phyloP scores from a whole-genome alignment of 768 basidiomycete species.

The Mrakia hoshinonis region DNA sequence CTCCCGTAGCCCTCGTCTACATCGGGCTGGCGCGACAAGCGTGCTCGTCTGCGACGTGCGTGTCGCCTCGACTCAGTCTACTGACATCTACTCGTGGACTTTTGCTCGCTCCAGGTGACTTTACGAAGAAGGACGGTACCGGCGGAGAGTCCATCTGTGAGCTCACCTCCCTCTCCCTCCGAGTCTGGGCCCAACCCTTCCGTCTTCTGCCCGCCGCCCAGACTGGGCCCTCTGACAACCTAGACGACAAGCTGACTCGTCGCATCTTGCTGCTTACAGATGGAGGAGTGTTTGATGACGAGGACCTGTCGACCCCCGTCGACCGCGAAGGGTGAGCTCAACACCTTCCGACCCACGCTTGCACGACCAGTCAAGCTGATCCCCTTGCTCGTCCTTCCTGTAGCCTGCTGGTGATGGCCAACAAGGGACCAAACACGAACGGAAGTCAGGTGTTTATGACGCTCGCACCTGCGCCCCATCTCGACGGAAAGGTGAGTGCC shows the following conservation, averaged over 20 bases:
- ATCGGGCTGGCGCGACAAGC: too few relatives aligned
- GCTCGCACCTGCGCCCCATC: constrained; percentile 22
- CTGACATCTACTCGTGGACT: too few relatives aligned
- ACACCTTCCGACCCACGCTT: not conserved
- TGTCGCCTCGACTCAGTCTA: too few relatives aligned
- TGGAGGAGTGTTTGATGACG: constrained; percentile 65
- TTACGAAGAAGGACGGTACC: constrained; percentile 66
- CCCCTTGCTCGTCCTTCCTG: not conserved
- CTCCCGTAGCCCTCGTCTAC: too few relatives aligned
- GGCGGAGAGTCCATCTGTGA: constrained; percentile 73
- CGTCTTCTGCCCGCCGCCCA: too few relatives aligned
- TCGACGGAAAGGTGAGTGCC: constrained; percentile 26
- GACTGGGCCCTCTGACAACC: too few relatives aligned
- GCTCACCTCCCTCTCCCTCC: not conserved
- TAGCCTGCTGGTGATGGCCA: constrained; percentile 74
- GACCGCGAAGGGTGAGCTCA: constrained; percentile 21
- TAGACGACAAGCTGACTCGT: not conserved
- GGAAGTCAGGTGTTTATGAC: constrained; percentile 58
- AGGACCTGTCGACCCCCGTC: constrained; percentile 44
- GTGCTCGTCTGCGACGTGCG: too few relatives aligned
- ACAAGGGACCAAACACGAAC: constrained; percentile 64
- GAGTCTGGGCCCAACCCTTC: not conserved
- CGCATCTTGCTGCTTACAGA: not conserved
- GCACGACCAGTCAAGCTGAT: not conserved
- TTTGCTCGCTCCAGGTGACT: too few relatives aligned